These are phyloP conservation scores for Hericium erinaceus DNA, from an alignment of 768 basidiomycete genomes.

Conservation along the genomic window DNA sequence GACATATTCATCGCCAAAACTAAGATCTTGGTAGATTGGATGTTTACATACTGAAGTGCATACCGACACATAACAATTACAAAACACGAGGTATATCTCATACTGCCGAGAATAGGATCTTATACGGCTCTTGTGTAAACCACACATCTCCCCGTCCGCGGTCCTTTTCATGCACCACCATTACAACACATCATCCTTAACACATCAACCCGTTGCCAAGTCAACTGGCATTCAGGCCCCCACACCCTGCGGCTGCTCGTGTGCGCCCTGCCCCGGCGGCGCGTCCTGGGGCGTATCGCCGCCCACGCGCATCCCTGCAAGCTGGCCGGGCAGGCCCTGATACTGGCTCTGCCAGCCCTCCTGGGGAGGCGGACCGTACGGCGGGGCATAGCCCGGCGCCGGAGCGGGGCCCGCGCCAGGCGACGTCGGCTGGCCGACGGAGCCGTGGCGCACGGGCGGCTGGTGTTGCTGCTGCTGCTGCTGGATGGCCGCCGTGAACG, in stretches of 20 bases:
- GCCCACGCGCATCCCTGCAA: constrained; percentile 13
- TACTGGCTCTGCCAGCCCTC: constrained; percentile 1
- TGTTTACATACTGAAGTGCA: too few species aligned
- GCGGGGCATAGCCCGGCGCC: not conserved
- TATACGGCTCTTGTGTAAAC: too few species aligned
- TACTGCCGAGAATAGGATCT: too few species aligned
- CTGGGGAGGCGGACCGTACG: not conserved
- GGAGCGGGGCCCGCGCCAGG: constrained; percentile 2
- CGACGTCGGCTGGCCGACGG: constrained; percentile 8
- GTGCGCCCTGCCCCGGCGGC: not conserved
- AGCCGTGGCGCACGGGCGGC: constrained; percentile 2
- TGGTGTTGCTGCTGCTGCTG: constrained; percentile 3
- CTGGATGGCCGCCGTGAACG: constrained; percentile 2
- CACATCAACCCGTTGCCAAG: too few species aligned
- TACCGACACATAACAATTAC: too few species aligned
- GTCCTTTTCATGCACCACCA: too few species aligned
- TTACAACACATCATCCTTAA: too few species aligned
- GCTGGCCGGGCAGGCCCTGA: constrained; percentile 7
- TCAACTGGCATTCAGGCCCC: not conserved
- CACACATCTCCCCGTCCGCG: too few species aligned
- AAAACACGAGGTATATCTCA: too few species aligned
- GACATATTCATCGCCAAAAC: too few species aligned
- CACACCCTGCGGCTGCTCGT: not conserved
- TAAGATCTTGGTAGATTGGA: too few species aligned
- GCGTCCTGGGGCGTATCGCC: not conserved